Evolutionary conservation across 2,329 filamentous ascomycete species (phyloP).

Genomic region (Hymenoscyphus fraxineus): DNA sequence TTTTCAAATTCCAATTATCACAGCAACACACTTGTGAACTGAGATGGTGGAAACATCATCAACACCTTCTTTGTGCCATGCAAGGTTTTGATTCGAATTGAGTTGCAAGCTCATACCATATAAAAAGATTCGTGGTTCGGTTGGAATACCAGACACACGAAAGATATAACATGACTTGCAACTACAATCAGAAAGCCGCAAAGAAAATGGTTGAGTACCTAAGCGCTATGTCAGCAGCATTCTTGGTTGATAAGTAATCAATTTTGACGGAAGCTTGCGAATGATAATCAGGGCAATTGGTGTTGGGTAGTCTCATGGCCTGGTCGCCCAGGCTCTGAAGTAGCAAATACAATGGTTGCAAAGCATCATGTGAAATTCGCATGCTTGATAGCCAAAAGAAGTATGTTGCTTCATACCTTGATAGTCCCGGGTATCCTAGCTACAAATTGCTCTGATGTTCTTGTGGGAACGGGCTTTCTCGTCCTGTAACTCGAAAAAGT

Average conservation of each 20-base stretch:
- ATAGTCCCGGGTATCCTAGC: not conserved
- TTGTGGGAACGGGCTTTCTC: not conserved
- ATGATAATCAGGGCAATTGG: slow-evolving; percentile 70
- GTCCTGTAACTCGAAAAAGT: too few relatives aligned
- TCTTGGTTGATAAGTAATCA: not conserved
- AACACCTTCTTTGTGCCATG: too few relatives aligned
- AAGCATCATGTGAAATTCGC: slow-evolving; percentile 75
- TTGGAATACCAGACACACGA: not conserved
- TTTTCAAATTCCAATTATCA: not conserved
- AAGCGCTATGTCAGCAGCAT: not conserved
- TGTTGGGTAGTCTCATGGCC: slow-evolving; percentile 98
- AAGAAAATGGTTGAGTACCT: not conserved
- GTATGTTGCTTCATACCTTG: slow-evolving; percentile 7
- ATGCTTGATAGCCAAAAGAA: slow-evolving; percentile 14
- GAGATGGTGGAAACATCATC: too few relatives aligned
- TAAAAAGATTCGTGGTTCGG: too few relatives aligned
- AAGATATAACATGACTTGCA: not conserved
- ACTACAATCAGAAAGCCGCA: not conserved
- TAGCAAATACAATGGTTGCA: slow-evolving; percentile 99
- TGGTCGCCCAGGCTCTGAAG: slow-evolving; percentile 85
- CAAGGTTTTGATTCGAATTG: too few relatives aligned
- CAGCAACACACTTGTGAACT: not conserved
- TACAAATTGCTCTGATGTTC: not conserved
- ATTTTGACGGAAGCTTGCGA: slow-evolving; percentile 19
- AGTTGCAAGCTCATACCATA: too few relatives aligned